These are phyloP conservation scores for Chiua virens DNA, from an alignment of 768 basidiomycete genomes.

Conservation along the genomic window DNA sequence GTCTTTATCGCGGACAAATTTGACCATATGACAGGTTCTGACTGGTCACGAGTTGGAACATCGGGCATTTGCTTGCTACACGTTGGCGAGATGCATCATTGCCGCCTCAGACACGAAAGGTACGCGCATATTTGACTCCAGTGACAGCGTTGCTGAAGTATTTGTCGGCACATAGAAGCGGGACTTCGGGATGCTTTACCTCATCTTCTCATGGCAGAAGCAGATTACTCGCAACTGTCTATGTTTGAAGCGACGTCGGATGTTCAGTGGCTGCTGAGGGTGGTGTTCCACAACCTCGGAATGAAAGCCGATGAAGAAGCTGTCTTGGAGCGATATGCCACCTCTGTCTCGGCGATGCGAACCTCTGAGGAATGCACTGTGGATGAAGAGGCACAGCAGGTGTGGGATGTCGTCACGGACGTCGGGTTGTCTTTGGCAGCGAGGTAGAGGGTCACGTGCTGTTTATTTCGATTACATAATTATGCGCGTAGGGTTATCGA, in stretches of 20 bases:
- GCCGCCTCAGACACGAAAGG: constrained; percentile 50
- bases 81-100: constrained; percentile 72
- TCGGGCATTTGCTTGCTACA: constrained; percentile 72
- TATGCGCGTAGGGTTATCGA: constrained; percentile 9
- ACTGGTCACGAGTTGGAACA: constrained; percentile 73
- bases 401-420: constrained; percentile 57
- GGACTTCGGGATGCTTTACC: constrained; percentile 55
- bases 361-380: constrained; percentile 42
- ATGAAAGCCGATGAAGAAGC: constrained; percentile 55
- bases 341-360: constrained; percentile 42
- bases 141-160: constrained; percentile 14
- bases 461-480: constrained; percentile 23
- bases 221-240: constrained; percentile 60
- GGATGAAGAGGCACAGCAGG: constrained; percentile 53
- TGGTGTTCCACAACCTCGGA: constrained; percentile 71
- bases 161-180: constrained; percentile 23
- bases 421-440: constrained; percentile 58
- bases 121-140: constrained; percentile 26
- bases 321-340: constrained; percentile 47
- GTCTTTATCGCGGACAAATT: constrained; percentile 2
- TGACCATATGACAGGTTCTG: constrained; percentile 51
- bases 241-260: constrained; percentile 61
- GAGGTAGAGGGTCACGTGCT: constrained; percentile 30
- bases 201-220: constrained; percentile 62
- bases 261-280: constrained; percentile 69